These are phyloP conservation scores for Penicillium sp. DNA, from an alignment of 2,329 filamentous ascomycete species.

Conservation along the genomic window DNA sequence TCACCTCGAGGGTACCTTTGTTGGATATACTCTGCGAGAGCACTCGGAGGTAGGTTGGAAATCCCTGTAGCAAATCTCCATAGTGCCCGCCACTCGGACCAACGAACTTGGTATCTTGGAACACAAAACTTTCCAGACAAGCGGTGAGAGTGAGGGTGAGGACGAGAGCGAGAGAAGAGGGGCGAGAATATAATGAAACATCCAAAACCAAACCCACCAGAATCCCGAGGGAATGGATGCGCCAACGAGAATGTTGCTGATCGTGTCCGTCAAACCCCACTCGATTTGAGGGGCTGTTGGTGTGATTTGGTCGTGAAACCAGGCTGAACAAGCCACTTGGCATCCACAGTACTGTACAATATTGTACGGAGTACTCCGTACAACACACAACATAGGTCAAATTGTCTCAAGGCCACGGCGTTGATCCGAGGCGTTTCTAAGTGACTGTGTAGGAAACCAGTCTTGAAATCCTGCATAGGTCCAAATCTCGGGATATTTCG, in stretches of 20 bases:
- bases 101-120: neutral
- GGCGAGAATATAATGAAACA: constrained; percentile 8
- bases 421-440: constrained; percentile 3
- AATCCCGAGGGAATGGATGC: constrained; percentile 23
- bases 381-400: constrained; percentile 7
- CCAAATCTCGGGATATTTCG: constrained; percentile 1
- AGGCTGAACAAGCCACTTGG: constrained; percentile 20
- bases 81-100: neutral
- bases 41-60: neutral
- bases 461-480: neutral
- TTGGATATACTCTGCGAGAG: neutral
- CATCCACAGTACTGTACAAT: constrained; percentile 13
- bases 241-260: constrained; percentile 24
- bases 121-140: constrained; percentile 15
- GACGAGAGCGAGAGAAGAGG: constrained; percentile 4
- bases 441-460: constrained; percentile 8
- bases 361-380: neutral
- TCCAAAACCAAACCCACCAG: constrained; percentile 12
- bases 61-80: constrained; percentile 14
- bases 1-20: constrained; percentile 7
- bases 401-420: constrained; percentile 11
- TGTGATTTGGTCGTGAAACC: constrained; percentile 6
- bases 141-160: constrained; percentile 24
- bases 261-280: constrained; percentile 23
- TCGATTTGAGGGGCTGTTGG: constrained; percentile 13